Evolutionary conservation across 2,329 filamentous ascomycete genomes (phyloP), one percentile per base, ranked within the genome.

Genomic region (Coniochaeta prunicola): DNA sequence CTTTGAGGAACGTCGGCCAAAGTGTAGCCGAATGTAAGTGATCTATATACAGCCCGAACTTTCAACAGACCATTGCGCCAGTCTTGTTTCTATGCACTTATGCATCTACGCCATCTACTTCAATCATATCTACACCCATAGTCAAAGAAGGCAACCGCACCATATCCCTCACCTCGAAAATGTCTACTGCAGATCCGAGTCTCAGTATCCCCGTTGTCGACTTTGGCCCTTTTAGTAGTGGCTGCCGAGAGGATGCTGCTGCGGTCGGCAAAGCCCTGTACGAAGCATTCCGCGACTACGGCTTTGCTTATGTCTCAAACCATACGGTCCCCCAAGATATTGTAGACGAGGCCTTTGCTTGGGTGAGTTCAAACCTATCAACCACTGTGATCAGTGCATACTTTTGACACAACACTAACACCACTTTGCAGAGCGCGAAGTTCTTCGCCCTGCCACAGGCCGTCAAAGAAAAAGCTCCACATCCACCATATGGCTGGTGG

Each of bases 311-410:
- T 36, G 63, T 74, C 30, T 59, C 66, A 58, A 72, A 73, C 59
- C 71, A 73, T 57, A 67, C 69, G 3, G 64, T 78, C 0, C 65
- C 73, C 0, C 63, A 66, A 6, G 65, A 70, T 1, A 58, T 72
- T 1, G 64, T 77, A 2, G 65, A 73, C 1, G 71, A 74, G 33
- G 74, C 74, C 0, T 77, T 77, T 57, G 31, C 38, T 17, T 74
- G 45, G 45, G 45, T 50, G 13, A 70, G 72, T 68, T 69, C 6
- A 64, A 67, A 70, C 71, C 31, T 70, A 70, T 34, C 71, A 73
- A 48, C 70, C 71, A 4, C 67, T 67, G 54, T 19, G 6, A 56
- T 56, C 8, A 56, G 21, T 24, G 21, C 12, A 55, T 55, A 34
- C 19, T 30, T 55, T 21, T 34, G 33, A 21, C 28, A 55, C 30